Conservation (phyloP, 768 basidiomycete species). For the Collybiopsis confluens region DNA sequence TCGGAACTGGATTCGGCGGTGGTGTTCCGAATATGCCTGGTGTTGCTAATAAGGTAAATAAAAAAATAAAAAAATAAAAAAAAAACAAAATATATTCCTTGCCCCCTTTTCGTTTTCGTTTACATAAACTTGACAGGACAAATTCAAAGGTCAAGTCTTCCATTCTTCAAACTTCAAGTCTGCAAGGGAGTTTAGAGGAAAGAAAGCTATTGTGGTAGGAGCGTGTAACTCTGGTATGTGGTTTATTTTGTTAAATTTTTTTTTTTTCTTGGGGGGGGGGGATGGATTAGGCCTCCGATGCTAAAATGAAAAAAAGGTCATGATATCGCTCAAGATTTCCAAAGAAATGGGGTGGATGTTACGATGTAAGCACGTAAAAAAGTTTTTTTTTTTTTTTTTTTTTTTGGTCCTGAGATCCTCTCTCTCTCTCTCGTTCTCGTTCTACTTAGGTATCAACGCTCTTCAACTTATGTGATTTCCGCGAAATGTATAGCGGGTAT, state of each 20-base stretch:
- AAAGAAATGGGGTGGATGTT: neutral
- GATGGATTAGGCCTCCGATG: neutral
- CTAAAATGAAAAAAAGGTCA: too few species aligned
- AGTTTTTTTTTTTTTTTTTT: too few species aligned
- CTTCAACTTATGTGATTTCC: neutral
- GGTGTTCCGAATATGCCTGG: conserved; percentile 35
- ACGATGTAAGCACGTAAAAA: too few species aligned
- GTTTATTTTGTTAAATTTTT: too few species aligned
- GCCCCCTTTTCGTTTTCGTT: neutral
- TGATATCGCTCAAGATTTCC: neutral
- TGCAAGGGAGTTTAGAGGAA: conserved; percentile 33
- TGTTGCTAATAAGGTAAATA: neutral
- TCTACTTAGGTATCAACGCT: neutral
- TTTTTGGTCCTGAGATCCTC: too few species aligned
- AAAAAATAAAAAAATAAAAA: too few species aligned
- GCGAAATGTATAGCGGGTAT: neutral
- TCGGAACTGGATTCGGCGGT: conserved; percentile 41
- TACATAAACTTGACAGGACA: neutral
- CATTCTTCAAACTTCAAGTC: conserved; percentile 10
- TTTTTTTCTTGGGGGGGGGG: too few species aligned
- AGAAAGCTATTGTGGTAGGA: conserved; percentile 47
- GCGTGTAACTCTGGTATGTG: conserved; percentile 34
- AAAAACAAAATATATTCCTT: too few species aligned
- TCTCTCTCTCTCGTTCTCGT: neutral
- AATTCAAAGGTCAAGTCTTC: neutral